Base-by-base conservation (phyloP, 805 yeast genomes). In the Suhomyces xylopsoci region DNA sequence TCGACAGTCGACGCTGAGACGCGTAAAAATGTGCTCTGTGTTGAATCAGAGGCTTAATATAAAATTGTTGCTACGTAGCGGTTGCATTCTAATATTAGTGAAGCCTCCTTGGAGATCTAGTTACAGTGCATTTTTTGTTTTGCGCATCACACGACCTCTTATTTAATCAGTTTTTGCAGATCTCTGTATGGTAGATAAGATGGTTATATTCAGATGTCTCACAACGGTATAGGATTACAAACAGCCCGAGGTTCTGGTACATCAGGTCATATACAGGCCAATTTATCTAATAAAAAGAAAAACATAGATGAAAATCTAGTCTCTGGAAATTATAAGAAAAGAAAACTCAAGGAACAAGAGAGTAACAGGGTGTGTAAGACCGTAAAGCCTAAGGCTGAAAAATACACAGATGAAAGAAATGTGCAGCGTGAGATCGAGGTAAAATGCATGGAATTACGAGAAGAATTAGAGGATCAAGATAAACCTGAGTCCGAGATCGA, bases 201-300 rank as follows among this genome's bases (percentile, higher is more conserved):
- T n/a, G 36, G 36, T 15, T 3, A 32, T 32, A 32, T 32, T n/a
- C 3, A 10, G 26, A 80, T 81, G 85, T 79, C 84, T 12, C 81
- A 80, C 59, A 81, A 81, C 60, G 84, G 85, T 5, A 77, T 83
- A 43, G 87, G 87, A 0, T 67, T 83, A 20, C 74, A 73, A 42
- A 77, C 81, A 0, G 81, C 85, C 0, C 69, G 85, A 57, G 88
- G 89, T 0, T 73, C 87, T 0, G 84, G 85, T 0, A 84, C 89
- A 0, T 82, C 85, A 22, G 89, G 89, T 0, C 74, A 76, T 58
- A 77, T 84, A 2, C 85, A 83, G 58, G 71, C 74, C 55, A 83
- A 74, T 56, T 61, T 65, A 1, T 63, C 77, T 0, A 7, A 52
- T 2, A 30, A 24, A 3, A 49, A 42, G 38, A 49, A 43, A 20